Percentiles rank a stretch among this genome's conserved stretches.
These are phyloP conservation scores for Mycena galopus DNA, from an alignment of 768 basidiomycete species.

Conservation along the genomic window DNA sequence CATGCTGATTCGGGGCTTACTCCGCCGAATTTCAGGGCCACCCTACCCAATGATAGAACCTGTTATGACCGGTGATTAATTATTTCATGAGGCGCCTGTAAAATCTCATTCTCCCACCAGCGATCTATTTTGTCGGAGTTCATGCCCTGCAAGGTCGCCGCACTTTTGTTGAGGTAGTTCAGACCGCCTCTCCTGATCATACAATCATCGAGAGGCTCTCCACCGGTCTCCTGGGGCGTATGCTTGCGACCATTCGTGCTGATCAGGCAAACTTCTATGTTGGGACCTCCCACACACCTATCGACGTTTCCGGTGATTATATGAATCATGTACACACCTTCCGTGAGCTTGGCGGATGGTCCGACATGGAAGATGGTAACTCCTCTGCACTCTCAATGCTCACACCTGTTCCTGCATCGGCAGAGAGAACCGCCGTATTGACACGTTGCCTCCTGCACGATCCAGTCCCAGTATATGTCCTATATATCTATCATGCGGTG, in stretches of 20 bases:
- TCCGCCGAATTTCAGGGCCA: no score
- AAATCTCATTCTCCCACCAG: not conserved
- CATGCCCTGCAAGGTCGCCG: not conserved
- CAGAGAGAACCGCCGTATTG: not conserved
- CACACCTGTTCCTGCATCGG: not conserved
- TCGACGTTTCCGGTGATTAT: not conserved
- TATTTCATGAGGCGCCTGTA: no score
- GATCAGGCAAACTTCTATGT: not conserved
- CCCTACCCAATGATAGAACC: no score
- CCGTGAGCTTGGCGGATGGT: not conserved
- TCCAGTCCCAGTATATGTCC: not conserved
- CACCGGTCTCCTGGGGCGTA: not conserved
- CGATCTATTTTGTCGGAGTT: not conserved
- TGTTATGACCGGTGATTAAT: no score
- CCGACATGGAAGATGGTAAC: not conserved
- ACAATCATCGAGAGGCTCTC: not conserved
- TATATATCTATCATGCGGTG: not conserved
- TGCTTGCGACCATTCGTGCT: not conserved
- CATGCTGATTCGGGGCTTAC: no score
- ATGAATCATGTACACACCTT: not conserved
- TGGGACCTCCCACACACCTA: not conserved
- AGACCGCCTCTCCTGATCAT: not conserved
- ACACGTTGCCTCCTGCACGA: not conserved
- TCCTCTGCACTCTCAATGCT: not conserved
- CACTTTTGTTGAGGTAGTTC: not conserved